Evolutionary conservation across 2,329 filamentous ascomycete genomes (phyloP), one percentile per base, ranked within the genome.

Genomic region (Aspergillus chevalieri): DNA sequence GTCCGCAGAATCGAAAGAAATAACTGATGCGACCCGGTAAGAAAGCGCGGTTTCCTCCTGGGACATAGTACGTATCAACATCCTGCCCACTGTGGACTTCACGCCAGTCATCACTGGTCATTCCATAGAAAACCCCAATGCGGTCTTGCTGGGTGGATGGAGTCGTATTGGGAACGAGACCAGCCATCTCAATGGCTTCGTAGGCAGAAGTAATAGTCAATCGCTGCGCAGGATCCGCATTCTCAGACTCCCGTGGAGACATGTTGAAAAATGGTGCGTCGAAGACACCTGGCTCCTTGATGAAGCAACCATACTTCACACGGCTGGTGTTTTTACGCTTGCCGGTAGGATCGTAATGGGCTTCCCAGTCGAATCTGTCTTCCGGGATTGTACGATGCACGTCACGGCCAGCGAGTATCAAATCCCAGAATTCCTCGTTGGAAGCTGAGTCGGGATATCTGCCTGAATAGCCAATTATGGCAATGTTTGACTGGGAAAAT

Each of bases 211-310:
- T 78, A 14, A 91, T 68, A 1, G 84, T 82, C 1, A 66, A 44
- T 4, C 66, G 50, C 30, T 67, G 63, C 47, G 52, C 49, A 0
- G 64, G 86, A 64, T 89, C 86, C 1, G 84, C 87, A 64, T 87
- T 83, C 46, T 78, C 78, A 15, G 85, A 86, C 66, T 89, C 85
- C 55, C 84, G 79, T 3, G 85, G 84, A 33, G 84, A 87, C 82
- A 89, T 89, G 66, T 86, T 86, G 77, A 89, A 89, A 70, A 89
- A 89, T 1, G 80, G 77, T 12, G 84, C 80, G 59, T 89, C 86
- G 60, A 89, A 89, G 44, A 83, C 71, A 44, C 84, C 84, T 0
- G 85, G 85, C 51, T 87, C 78, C 54, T 87, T 80, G 52, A 87
- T 78, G 65, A 81, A 89, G 69, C 84, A 87, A 4, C 85, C 85